A percentile compares a stretch with the other conserved stretches of the same genome.
phyloP scores from a whole-genome alignment of 768 basidiomycete genomes.

The Pleurotus pulmonarius region DNA sequence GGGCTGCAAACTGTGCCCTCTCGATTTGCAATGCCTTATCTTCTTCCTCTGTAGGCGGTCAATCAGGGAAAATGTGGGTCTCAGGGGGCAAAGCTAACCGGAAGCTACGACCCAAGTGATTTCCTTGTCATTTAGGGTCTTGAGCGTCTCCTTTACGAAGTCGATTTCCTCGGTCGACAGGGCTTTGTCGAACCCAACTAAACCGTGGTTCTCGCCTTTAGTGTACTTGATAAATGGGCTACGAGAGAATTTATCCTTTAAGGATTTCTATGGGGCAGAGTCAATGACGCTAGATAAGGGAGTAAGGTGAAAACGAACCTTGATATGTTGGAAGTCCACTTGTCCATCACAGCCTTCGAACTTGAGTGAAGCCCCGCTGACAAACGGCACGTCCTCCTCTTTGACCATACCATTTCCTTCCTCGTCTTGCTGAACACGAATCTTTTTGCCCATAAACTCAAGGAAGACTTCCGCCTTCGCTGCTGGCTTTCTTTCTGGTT shows the following conservation, averaged over 20 bases:
- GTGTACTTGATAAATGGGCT: slow-evolving; percentile 50
- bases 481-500: slow-evolving; percentile 8
- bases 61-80: neutral
- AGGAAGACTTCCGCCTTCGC: slow-evolving; percentile 57
- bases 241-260: slow-evolving; percentile 46
- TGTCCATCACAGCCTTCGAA: slow-evolving; percentile 57
- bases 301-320: slow-evolving; percentile 26
- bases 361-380: slow-evolving; percentile 49
- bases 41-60: slow-evolving; percentile 49
- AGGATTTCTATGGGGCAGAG: slow-evolving; percentile 30
- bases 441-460: slow-evolving; percentile 69
- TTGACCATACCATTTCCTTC: slow-evolving; percentile 62
- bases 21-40: slow-evolving; percentile 73
- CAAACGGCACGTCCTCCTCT: slow-evolving; percentile 53
- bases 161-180: slow-evolving; percentile 70
- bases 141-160: slow-evolving; percentile 63
- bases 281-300: neutral
- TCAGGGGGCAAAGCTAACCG: slow-evolving; percentile 34
- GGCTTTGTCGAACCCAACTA: slow-evolving; percentile 62
- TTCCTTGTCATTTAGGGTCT: slow-evolving; percentile 59
- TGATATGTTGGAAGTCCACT: slow-evolving; percentile 46
- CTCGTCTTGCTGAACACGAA: slow-evolving; percentile 61
- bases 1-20: slow-evolving; percentile 65
- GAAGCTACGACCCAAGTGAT: slow-evolving; percentile 62
- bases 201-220: slow-evolving; percentile 41